Percentiles rank a stretch among this genome's conserved stretches.
Evolutionary conservation across 352 stramenopile genomes (phyloP).

Genomic region (Globisporangium lucens): DNA sequence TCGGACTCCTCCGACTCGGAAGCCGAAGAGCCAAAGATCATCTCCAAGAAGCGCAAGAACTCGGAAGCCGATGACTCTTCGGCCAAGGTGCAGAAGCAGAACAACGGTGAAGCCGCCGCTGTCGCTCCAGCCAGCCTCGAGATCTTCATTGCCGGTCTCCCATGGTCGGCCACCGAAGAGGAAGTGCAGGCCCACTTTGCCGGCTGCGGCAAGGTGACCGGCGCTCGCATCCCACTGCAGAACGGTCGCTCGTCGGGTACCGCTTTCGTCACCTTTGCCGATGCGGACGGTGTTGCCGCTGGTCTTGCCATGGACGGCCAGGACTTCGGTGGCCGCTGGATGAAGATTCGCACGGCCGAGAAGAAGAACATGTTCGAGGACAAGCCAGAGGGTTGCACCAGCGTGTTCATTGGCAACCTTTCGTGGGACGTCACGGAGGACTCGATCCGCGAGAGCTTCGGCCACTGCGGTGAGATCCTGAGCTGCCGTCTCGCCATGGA

Average conservation of each 20-base stretch:
- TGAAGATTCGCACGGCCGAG: slow-evolving; percentile 92
- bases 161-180: slow-evolving; percentile 93
- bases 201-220: slow-evolving; percentile 87
- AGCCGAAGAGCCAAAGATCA: slow-evolving; percentile 56
- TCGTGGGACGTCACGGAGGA: slow-evolving; percentile 97
- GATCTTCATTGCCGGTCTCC: slow-evolving; percentile 93
- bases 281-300: slow-evolving; percentile 60
- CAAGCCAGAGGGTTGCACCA: slow-evolving; percentile 94
- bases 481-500: slow-evolving; percentile 94
- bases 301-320: slow-evolving; percentile 91
- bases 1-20: slow-evolving; percentile 38
- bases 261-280: slow-evolving; percentile 94
- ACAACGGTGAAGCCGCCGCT: slow-evolving; percentile 57
- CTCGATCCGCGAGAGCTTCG: slow-evolving; percentile 90
- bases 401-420: slow-evolving; percentile 98
- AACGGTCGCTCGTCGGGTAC: slow-evolving; percentile 92
- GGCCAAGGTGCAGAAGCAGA: slow-evolving; percentile 72
- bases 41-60: slow-evolving; percentile 84
- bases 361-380: slow-evolving; percentile 85
- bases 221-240: slow-evolving; percentile 82
- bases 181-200: slow-evolving; percentile 94
- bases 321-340: slow-evolving; percentile 93
- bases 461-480: slow-evolving; percentile 93
- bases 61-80: slow-evolving; percentile 59
- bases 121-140: slow-evolving; percentile 55